Percentiles rank a stretch among this genome's conserved stretches.
These are phyloP conservation scores for Vanilla planifolia DNA, from an alignment of 106 monocot genomes.

Conservation along the genomic window DNA sequence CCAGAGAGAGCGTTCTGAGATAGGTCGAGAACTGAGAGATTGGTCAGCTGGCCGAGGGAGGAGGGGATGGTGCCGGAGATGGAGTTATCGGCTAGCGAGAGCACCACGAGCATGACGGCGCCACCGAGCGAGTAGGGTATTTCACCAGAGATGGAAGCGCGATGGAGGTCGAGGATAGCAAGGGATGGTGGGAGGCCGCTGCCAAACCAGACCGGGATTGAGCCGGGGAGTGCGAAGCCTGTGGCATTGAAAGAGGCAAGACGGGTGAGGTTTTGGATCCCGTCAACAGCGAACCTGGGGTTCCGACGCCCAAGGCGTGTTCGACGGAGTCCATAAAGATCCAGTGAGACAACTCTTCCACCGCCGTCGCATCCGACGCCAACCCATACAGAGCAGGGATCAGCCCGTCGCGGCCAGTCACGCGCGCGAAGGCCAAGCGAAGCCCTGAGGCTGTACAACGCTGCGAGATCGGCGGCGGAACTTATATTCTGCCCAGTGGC, in stretches of 20 bases:
- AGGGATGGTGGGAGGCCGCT: slow-evolving; percentile 11
- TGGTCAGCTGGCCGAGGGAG: slow-evolving; percentile 20
- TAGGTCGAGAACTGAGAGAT: slow-evolving; percentile 35
- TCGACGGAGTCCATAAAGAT: slow-evolving; percentile 53
- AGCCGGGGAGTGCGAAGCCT: slow-evolving; percentile 62
- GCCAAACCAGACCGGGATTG: slow-evolving; percentile 64
- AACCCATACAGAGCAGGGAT: slow-evolving; percentile 67
- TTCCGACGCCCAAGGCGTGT: slow-evolving; percentile 58
- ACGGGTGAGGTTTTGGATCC: slow-evolving; percentile 51
- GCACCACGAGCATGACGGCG: slow-evolving; percentile 4
- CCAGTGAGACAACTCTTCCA: slow-evolving; percentile 48
- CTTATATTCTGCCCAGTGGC: not conserved
- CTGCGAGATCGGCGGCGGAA: slow-evolving; percentile 51
- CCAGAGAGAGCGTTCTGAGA: slow-evolving; percentile 28
- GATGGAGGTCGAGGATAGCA: slow-evolving; percentile 38
- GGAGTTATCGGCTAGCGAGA: slow-evolving; percentile 38
- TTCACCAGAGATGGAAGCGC: slow-evolving; percentile 26
- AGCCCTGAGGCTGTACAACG: slow-evolving; percentile 56
- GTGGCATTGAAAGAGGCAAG: slow-evolving; percentile 59
- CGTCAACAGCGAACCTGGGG: slow-evolving; percentile 75
- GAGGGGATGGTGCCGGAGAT: slow-evolving; percentile 40
- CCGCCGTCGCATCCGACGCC: slow-evolving; percentile 46
- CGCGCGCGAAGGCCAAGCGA: slow-evolving; percentile 68
- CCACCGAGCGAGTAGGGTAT: slow-evolving; percentile 47
- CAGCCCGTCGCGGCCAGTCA: slow-evolving; percentile 71